Evolutionary conservation across 169 alveolate genomes (phyloP).

Genomic region (Eimeria mitis): DNA sequence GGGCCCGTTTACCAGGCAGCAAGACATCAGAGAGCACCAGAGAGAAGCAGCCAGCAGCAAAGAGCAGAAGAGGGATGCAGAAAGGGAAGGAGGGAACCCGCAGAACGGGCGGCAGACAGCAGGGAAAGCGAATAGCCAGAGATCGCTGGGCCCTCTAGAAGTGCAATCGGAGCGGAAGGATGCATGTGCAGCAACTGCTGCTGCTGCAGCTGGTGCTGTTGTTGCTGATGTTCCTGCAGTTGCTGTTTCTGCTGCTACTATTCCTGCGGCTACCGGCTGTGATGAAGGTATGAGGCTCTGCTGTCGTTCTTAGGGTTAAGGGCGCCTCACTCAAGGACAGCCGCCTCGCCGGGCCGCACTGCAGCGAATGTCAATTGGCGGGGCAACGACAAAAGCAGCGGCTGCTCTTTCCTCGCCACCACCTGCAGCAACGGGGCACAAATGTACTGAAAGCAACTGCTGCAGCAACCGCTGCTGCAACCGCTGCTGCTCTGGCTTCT

Average conservation of each 20-base stretch:
- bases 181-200: not conserved
- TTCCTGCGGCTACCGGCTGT: not conserved
- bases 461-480: not conserved
- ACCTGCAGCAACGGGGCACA: not conserved
- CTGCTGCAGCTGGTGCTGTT: not conserved
- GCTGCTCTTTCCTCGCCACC: constrained; percentile 28
- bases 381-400: constrained; percentile 14
- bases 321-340: constrained; percentile 7
- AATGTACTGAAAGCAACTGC: not conserved
- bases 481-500: not conserved
- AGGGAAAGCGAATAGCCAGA: not conserved
- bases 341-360: constrained; percentile 50
- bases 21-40: not conserved
- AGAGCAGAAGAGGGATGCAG: too few relatives aligned
- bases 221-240: too few relatives aligned
- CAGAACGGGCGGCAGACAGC: too few relatives aligned
- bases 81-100: too few relatives aligned
- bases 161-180: not conserved
- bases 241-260: too few relatives aligned
- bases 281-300: not conserved
- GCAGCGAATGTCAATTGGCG: not conserved
- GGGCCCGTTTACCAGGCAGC: not conserved
- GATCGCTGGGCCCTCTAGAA: not conserved
- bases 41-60: not conserved
- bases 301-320: not conserved